Percentiles rank a stretch among this genome's conserved stretches.
Evolutionary conservation across 2,329 filamentous ascomycete species (phyloP).

Genomic region (Nectriaceae sp.): DNA sequence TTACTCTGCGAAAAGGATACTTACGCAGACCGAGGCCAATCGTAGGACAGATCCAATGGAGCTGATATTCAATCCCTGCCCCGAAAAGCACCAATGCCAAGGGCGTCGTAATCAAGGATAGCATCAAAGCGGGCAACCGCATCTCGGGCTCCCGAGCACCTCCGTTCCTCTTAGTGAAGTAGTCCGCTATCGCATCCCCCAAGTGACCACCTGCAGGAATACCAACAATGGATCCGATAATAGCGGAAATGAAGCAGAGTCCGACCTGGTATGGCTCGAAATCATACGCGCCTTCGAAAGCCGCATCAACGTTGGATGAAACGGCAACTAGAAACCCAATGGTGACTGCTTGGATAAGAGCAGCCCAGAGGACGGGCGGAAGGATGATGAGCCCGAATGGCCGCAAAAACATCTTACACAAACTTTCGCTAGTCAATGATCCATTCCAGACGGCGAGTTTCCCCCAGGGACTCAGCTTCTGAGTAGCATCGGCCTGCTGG

Average conservation of each 20-base stretch:
- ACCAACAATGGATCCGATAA: constrained; percentile 50
- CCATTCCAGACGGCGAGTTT: constrained; percentile 43
- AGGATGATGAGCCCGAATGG: constrained; percentile 52
- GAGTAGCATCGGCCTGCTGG: constrained; percentile 8
- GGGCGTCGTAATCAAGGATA: constrained; percentile 53
- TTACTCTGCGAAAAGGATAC: too few relatives aligned
- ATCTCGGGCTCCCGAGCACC: constrained; percentile 62
- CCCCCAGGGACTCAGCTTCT: constrained; percentile 34
- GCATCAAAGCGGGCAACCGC: constrained; percentile 55
- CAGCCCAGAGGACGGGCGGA: constrained; percentile 57
- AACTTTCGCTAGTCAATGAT: constrained; percentile 45
- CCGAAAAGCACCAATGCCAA: constrained; percentile 48
- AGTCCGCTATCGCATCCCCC: constrained; percentile 49
- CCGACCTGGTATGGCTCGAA: constrained; percentile 50
- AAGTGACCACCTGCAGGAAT: constrained; percentile 52
- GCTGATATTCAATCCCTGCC: constrained; percentile 45
- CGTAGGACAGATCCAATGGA: constrained; percentile 59
- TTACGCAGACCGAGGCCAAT: constrained; percentile 54
- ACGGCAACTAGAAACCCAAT: constrained; percentile 59
- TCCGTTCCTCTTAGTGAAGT: constrained; percentile 52
- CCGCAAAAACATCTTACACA: constrained; percentile 49
- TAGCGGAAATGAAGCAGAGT: constrained; percentile 50
- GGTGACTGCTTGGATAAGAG: constrained; percentile 54
- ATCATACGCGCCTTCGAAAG: constrained; percentile 43
- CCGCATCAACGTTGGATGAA: constrained; percentile 51